Conservation (phyloP, 352 stramenopile species). For the Lagenidium sp. region DNA sequence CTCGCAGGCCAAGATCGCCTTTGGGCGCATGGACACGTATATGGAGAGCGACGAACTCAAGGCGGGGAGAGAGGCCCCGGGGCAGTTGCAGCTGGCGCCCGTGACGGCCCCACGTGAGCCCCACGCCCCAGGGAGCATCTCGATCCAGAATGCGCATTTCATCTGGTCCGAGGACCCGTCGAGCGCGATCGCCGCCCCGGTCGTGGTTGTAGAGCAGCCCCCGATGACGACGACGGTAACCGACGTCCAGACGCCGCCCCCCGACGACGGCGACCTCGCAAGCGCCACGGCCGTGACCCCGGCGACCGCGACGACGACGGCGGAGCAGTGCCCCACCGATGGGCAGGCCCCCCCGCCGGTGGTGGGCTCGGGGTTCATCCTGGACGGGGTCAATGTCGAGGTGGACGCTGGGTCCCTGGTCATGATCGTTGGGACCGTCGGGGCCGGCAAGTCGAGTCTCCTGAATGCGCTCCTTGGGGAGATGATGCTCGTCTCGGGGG, state of each 20-base stretch:
- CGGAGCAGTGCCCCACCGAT: background rate
- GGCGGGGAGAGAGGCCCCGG: constrained; percentile 27
- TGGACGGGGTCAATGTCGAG: constrained; percentile 38
- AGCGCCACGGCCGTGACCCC: too few species aligned
- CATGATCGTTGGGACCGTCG: constrained; percentile 36
- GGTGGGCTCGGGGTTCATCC: constrained; percentile 15
- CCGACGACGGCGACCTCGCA: too few species aligned
- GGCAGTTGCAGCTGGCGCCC: constrained; percentile 13
- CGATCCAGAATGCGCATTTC: background rate
- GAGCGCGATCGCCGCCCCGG: too few species aligned
- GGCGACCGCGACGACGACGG: too few species aligned
- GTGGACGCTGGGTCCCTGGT: constrained; percentile 42
- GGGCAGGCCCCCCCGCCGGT: background rate
- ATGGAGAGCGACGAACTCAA: constrained; percentile 17
- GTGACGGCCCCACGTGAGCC: too few species aligned
- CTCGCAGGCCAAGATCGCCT: constrained; percentile 15
- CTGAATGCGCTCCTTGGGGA: constrained; percentile 31
- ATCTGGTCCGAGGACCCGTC: background rate
- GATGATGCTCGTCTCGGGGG: constrained; percentile 17
- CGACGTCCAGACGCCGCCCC: background rate
- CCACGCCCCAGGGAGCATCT: background rate
- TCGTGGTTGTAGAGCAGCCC: too few species aligned
- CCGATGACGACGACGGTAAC: background rate
- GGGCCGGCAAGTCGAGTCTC: constrained; percentile 34
- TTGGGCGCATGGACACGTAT: constrained; percentile 16